These are phyloP conservation scores for Amyloporia xantha DNA, from an alignment of 768 basidiomycete species.

Conservation along the genomic window DNA sequence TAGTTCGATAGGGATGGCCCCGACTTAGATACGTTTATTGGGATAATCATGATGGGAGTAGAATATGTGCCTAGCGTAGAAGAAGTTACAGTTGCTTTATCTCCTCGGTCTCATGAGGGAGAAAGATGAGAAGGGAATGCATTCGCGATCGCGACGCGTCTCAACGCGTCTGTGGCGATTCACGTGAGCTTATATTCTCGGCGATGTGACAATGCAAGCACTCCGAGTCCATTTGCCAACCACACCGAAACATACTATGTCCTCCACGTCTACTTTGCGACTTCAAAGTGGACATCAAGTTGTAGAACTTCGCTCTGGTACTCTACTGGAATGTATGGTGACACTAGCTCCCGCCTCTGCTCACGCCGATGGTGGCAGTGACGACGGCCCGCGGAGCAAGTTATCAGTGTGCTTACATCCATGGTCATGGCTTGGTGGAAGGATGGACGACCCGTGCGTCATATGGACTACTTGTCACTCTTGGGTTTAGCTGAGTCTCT, in stretches of 20 bases:
- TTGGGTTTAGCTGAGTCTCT: neutral
- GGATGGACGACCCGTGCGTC: constrained; percentile 70
- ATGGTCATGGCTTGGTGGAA: constrained; percentile 81
- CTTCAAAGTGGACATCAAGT: constrained; percentile 2
- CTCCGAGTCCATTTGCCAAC: neutral
- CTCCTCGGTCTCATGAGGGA: neutral
- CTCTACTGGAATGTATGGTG: constrained; percentile 15
- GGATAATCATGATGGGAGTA: constrained; percentile 51
- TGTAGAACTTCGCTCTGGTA: constrained; percentile 19
- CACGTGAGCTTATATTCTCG: constrained; percentile 2
- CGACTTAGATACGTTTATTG: constrained; percentile 38
- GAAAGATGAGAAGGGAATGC: neutral
- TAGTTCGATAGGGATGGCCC: constrained; percentile 24
- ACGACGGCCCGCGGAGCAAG: constrained; percentile 24
- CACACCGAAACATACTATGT: too few species aligned
- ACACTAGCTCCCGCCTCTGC: constrained; percentile 1
- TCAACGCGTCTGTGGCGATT: constrained; percentile 1
- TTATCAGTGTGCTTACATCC: constrained; percentile 74
- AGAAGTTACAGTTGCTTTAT: too few species aligned
- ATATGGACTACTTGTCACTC: neutral
- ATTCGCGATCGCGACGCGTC: neutral
- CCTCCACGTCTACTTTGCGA: too few species aligned
- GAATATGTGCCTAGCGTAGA: too few species aligned
- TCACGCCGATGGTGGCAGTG: neutral
- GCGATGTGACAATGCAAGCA: too few species aligned